phyloP scores from a whole-genome alignment of 2,329 filamentous ascomycete genomes.

The Pseudogymnoascus sp. region DNA sequence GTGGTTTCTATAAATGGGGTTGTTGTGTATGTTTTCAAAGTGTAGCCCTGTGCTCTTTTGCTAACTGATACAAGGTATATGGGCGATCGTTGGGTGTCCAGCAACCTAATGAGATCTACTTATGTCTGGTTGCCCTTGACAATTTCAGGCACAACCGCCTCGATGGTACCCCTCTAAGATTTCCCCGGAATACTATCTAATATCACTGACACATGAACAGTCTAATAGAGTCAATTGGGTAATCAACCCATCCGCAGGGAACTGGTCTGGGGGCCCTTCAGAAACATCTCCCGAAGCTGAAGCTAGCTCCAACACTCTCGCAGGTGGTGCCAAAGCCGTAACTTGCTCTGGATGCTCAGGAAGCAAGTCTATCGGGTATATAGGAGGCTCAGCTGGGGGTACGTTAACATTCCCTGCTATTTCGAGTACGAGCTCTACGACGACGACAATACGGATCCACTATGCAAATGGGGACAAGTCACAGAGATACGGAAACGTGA shows the following conservation, averaged over 20 bases:
- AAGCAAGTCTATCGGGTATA: slow-evolving; percentile 41
- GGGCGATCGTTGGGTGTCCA: slow-evolving; percentile 56
- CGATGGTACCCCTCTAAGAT: slow-evolving; percentile 28
- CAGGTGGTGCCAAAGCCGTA: slow-evolving; percentile 36
- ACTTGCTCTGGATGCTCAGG: slow-evolving; percentile 45
- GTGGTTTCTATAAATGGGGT: slow-evolving; percentile 38
- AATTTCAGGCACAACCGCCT: slow-evolving; percentile 43
- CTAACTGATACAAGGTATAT: slow-evolving; percentile 42
- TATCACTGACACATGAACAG: slow-evolving; percentile 16
- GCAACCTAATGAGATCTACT: slow-evolving; percentile 50
- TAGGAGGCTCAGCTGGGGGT: slow-evolving; percentile 41
- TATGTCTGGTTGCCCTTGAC: slow-evolving; percentile 57
- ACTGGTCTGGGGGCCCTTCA: slow-evolving; percentile 34
- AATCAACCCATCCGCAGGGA: slow-evolving; percentile 35
- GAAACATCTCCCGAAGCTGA: slow-evolving; percentile 47
- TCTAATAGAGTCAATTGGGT: slow-evolving; percentile 48
- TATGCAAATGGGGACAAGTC: slow-evolving; percentile 46
- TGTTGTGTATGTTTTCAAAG: slow-evolving; percentile 19
- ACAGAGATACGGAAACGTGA: slow-evolving; percentile 44
- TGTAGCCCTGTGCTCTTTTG: background rate
- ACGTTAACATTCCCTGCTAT: slow-evolving; percentile 40
- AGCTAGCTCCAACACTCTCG: slow-evolving; percentile 31
- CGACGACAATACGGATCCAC: slow-evolving; percentile 45
- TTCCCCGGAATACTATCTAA: background rate
- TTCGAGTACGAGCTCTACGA: slow-evolving; percentile 33